Conservation (phyloP, 495 filamentous ascomycete genomes). For the Choiromyces venosus region DNA sequence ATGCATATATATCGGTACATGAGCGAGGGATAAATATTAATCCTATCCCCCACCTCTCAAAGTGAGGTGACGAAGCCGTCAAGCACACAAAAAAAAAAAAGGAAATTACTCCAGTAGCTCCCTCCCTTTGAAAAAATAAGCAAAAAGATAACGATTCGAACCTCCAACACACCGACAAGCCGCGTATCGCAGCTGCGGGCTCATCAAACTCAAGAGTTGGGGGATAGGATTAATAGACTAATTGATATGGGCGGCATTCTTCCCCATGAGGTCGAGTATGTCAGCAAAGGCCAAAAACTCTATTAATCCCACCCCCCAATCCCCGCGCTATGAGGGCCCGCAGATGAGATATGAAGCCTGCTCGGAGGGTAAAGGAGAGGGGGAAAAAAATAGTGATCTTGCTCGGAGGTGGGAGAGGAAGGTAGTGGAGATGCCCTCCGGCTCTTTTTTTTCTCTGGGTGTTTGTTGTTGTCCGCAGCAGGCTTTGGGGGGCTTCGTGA, state of each 20-base stretch:
- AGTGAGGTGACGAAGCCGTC: neutral
- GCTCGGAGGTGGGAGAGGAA: neutral
- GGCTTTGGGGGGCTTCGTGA: neutral
- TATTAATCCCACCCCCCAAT: slow-evolving; percentile 4
- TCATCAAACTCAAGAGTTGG: neutral
- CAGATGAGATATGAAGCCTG: neutral
- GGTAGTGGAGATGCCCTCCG: neutral
- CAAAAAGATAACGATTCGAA: neutral
- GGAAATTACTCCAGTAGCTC: neutral
- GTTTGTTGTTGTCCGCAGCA: neutral
- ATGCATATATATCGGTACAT: neutral
- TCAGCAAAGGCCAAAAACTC: neutral
- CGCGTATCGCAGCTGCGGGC: neutral
- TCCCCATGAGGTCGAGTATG: neutral
- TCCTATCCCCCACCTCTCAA: slow-evolving; percentile 1
- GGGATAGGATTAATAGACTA: slow-evolving; percentile 1
- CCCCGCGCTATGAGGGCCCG: neutral
- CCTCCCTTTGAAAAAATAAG: neutral
- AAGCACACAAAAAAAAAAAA: neutral
- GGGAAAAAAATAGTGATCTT: neutral
- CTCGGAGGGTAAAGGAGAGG: neutral
- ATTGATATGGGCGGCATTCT: neutral
- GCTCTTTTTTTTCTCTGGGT: neutral
- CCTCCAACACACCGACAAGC: neutral
- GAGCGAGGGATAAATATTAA: neutral